Base-by-base conservation (phyloP, 257 asterid species). In the Gentiana macrophylla region DNA sequence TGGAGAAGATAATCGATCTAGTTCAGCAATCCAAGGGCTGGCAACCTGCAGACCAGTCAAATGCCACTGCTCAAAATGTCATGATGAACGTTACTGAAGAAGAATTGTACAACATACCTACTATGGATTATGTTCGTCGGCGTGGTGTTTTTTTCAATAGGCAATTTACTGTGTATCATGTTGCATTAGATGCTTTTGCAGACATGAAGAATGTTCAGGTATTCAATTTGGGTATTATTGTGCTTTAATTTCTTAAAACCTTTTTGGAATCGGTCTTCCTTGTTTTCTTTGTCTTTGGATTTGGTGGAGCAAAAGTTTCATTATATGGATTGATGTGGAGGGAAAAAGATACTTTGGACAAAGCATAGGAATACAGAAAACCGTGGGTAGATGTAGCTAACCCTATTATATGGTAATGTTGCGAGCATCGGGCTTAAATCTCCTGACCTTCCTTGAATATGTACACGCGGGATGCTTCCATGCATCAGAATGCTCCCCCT, bases 11-110 rank as follows among this genome's bases (percentile, higher is more conserved):
- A 69, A 56, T 92, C 62, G 98, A 85, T 75, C 97, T 87, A 13
- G 98, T 92, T 62, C 94, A 85, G 72, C 97, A 88, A 77, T 92
- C 98, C 58, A 92, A 92, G 76, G 96, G 98, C 61, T 92, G 98
- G 98, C 79, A 93, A 70, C 64, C 95, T 32, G 94, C 85, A 62
- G 98, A 92, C 60, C 82, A 72, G 50, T 67, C 97, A 59, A 79
- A 78, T 62, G 78, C 79, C 59, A 72, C 46, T 47, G 94, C 95
- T 47, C 85, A 81, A 76, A 77, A 83, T 78, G 79, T 84, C 37
- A 88, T 83, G 97, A 81, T 78, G 84, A 84, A 84, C 62, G 83
- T 83, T 63, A 67, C 81, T 56, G 93, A 88, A 72, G 98, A 92
- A 79, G 98, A 92, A 64, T 62, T 92, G 63, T 92, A 81, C 67